Evolutionary conservation across 2,329 filamentous ascomycete species (phyloP), one percentile per base, ranked within the genome.

Genomic region (Orbilia brochopaga): DNA sequence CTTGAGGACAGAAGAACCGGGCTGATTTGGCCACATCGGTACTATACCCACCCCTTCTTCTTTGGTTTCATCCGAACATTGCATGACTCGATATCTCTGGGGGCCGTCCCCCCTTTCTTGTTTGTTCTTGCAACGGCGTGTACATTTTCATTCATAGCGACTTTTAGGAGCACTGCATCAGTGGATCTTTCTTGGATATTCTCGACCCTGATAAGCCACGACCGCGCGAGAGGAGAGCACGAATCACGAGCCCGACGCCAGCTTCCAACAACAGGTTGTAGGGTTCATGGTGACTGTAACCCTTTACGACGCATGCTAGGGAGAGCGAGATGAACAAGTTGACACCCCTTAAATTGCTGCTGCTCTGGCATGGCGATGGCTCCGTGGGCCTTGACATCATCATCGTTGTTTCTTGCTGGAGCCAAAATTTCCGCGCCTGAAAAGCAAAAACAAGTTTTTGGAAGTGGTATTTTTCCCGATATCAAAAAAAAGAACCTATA

Each of bases 1-100:
- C 46, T 50, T 62, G 66, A 64, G 54, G 40, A 17, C 19, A n/a
- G n/a, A 37, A 59, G 52, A 23, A 51, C 37, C 55, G 59, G 40
- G 44, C 53, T 64, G 46, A 63, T 59, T 63, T 42, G 66, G 54
- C 57, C 56, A 61, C 54, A 61, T 72, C 61, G 67, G 67, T 72
- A 72, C 56, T 65, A 72, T 72, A 72, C 60, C 66, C 66, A 55
- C 66, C 59, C 53, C 66, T 64, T 50, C 53, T 65, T 54, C 67
- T 64, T 70, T 64, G 60, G 54, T 65, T 56, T 61, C 67, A 52
- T 72, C 67, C 67, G 67, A 65, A 65, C 67, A 64, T 62, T 65
- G 60, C 67, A 72, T 65, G 60, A 57, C 44, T 56, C 65, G 50
- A 61, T 61, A 50, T 72, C 37, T 65, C 30, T 37, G 54, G 61